Conservation (phyloP, 2,329 filamentous ascomycete genomes). For the Ceratocystis lukuohia region DNA sequence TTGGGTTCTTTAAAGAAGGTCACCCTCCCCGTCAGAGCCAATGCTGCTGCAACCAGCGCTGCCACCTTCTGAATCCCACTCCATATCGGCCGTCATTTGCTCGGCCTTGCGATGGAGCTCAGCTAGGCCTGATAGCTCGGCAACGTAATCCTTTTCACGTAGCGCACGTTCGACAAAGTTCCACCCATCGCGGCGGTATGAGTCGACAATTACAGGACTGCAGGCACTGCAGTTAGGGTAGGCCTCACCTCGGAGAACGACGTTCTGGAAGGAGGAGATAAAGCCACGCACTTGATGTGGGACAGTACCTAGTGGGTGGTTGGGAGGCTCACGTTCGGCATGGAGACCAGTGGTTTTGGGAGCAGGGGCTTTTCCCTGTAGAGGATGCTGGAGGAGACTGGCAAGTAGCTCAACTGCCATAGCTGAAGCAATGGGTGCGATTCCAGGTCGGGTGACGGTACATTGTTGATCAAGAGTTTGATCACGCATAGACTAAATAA, state of each 20-base stretch:
- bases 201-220: slow-evolving; percentile 52
- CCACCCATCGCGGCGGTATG: slow-evolving; percentile 58
- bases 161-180: slow-evolving; percentile 62
- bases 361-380: slow-evolving; percentile 47
- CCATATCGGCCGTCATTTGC: slow-evolving; percentile 38
- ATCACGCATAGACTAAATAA: slow-evolving; percentile 71
- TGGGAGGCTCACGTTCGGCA: slow-evolving; percentile 42
- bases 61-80: slow-evolving; percentile 41
- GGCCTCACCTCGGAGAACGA: slow-evolving; percentile 58
- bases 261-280: slow-evolving; percentile 58
- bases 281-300: slow-evolving; percentile 74
- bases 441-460: slow-evolving; percentile 86
- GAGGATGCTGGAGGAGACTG: slow-evolving; percentile 75
- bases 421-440: slow-evolving; percentile 83
- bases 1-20: slow-evolving; percentile 29
- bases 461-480: slow-evolving; percentile 96
- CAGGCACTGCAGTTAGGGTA: slow-evolving; percentile 77
- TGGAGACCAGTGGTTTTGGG: slow-evolving; percentile 34
- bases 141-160: slow-evolving; percentile 62
- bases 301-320: slow-evolving; percentile 53
- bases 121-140: slow-evolving; percentile 59
- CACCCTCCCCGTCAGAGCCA: slow-evolving; percentile 41
- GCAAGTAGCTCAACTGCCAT: slow-evolving; percentile 81
- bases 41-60: slow-evolving; percentile 20
- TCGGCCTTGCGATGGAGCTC: slow-evolving; percentile 54